Conservation (phyloP, 441 rosid species). For the Raphanus hybrid region DNA sequence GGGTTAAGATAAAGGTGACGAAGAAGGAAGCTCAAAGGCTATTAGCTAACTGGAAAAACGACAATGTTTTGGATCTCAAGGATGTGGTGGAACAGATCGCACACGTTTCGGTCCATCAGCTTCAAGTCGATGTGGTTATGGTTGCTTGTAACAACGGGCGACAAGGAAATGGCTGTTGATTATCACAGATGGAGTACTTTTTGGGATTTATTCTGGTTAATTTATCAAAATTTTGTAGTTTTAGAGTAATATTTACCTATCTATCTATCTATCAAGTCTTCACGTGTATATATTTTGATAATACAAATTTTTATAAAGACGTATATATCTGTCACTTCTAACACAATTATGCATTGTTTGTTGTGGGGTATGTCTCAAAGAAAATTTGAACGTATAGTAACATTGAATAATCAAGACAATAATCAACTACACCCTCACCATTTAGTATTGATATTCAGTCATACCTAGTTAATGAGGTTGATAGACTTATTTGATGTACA, state of each 20-base stretch:
- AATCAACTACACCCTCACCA: neutral
- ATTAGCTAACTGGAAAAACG: conserved; percentile 25
- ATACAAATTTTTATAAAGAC: neutral
- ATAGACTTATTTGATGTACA: neutral
- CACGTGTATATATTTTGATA: neutral
- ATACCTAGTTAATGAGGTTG: neutral
- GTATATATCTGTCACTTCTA: neutral
- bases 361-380: neutral
- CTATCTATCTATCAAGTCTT: neutral
- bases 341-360: neutral
- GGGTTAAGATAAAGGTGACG: conserved; percentile 43
- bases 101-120: conserved; percentile 34
- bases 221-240: conserved; percentile 1
- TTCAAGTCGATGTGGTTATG: conserved; percentile 38
- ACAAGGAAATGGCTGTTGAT: conserved; percentile 18
- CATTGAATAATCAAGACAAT: neutral
- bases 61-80: conserved; percentile 28
- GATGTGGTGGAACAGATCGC: conserved; percentile 36
- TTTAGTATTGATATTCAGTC: neutral
- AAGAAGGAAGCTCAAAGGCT: conserved; percentile 41
- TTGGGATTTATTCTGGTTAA: neutral
- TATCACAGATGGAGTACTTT: neutral
- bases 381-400: neutral
- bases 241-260: neutral
- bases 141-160: conserved; percentile 21